Conservation (phyloP, 192 early-diverging fungal genomes). For the Coemansia sp. region DNA sequence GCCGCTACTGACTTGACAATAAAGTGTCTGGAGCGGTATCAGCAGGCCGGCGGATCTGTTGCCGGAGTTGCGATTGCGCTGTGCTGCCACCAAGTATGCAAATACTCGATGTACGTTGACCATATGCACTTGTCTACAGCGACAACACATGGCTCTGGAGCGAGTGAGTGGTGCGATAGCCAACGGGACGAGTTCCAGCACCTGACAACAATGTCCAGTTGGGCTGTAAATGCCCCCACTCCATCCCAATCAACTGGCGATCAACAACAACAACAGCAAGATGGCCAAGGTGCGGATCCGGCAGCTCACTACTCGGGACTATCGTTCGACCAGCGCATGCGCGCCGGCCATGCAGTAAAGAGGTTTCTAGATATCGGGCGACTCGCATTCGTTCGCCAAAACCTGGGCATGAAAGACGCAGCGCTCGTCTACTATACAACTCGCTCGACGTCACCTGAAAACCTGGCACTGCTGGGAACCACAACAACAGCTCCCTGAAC, state of each 20-base stretch:
- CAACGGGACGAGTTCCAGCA: slow-evolving; percentile 63
- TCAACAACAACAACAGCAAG: slow-evolving; percentile 12
- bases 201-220: slow-evolving; percentile 73
- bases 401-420: slow-evolving; percentile 61
- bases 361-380: slow-evolving; percentile 80
- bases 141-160: background rate
- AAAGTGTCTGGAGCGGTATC: slow-evolving; percentile 66
- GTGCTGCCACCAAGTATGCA: slow-evolving; percentile 88
- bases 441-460: slow-evolving; percentile 68
- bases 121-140: slow-evolving; percentile 58
- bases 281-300: slow-evolving; percentile 34
- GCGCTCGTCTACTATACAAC: slow-evolving; percentile 78
- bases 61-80: slow-evolving; percentile 81
- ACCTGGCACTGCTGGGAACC: slow-evolving; percentile 69
- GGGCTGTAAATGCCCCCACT: slow-evolving; percentile 68
- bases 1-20: slow-evolving; percentile 87
- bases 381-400: slow-evolving; percentile 54
- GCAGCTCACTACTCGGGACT: slow-evolving; percentile 70
- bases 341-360: slow-evolving; percentile 74
- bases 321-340: slow-evolving; percentile 61
- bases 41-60: slow-evolving; percentile 56
- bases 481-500: slow-evolving; percentile 18
- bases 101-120: slow-evolving; percentile 72
- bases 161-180: slow-evolving; percentile 42
- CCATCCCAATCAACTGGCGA: slow-evolving; percentile 28